Evolutionary conservation across 176 grass and related monocot genomes (phyloP).

Genomic region (Oryza officinalis): DNA sequence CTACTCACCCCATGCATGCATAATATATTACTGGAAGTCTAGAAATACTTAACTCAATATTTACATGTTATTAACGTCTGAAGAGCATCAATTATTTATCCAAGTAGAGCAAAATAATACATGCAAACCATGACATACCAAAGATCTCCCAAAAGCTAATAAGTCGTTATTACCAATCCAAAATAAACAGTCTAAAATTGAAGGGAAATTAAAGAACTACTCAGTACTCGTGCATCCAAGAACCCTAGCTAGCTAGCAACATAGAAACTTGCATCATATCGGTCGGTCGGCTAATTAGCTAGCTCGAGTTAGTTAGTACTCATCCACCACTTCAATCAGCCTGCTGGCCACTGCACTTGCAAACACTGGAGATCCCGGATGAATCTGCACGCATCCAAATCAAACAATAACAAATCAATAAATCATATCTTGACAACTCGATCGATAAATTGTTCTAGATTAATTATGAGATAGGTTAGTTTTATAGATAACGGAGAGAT

Average conservation of each 20-base stretch:
- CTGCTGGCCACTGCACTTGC: conserved; percentile 68
- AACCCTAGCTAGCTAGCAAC: conserved; percentile 22
- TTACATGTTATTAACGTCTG: neutral
- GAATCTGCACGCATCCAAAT: conserved; percentile 55
- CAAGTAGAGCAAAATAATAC: conserved; percentile 18
- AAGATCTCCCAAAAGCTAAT: neutral
- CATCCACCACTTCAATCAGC: conserved; percentile 69
- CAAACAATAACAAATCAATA: neutral
- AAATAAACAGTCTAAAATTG: neutral
- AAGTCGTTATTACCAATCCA: neutral
- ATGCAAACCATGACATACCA: conserved; percentile 20
- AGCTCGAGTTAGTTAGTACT: conserved; percentile 1
- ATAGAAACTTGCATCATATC: neutral
- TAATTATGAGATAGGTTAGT: too few relatives aligned
- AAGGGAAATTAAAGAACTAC: neutral
- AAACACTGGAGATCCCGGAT: conserved; percentile 58
- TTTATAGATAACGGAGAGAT: neutral
- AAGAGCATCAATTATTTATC: conserved; percentile 37
- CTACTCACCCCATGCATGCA: conserved; percentile 7
- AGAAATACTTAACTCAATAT: neutral
- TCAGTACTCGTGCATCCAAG: conserved; percentile 20
- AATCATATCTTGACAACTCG: neutral
- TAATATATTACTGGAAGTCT: neutral
- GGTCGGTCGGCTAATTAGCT: neutral
- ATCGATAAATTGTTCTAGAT: too few relatives aligned